Evolutionary conservation across 176 grass and related monocot genomes (phyloP), one percentile per base, ranked within the genome.

Genomic region (Musa troglodytarum): DNA sequence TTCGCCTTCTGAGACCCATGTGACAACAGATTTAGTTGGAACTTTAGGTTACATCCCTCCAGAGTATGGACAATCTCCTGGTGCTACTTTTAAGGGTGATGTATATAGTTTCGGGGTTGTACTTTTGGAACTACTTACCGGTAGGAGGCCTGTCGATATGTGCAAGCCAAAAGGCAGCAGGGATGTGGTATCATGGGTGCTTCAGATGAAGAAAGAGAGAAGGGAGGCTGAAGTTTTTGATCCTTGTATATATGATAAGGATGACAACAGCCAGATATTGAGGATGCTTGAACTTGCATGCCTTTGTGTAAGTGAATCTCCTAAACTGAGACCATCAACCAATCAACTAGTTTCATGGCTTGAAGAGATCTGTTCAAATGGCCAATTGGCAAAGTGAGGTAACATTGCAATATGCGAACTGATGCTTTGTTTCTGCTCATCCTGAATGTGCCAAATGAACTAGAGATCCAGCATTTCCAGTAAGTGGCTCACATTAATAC

Each of bases 51-150:
- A 94, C 79, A 94, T 94, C 70, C 90, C 90, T 14, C 90, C 95
- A 0, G 95, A 99, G 62, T 99, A 99, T 19, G 90, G 84, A 4
- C 90, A 91, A 17, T 89, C 86, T 51, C 79, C 95, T 1, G 79
- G 89, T 7, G 90, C 95, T 7, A 94, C 90, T 4, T 99, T 87
- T 76, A 99, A 94, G 82, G 95, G 95, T 11, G 90, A 93, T 68
- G 81, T 93, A 3, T 93, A 94, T 76, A 94, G 95, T 82, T 99
- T 91, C 16, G 95, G 95, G 2, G 82, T 99, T 73, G 90, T 99
- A 71, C 82, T 91, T 6, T 74, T 99, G 16, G 90, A 93, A 84
- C 80, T 99, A 22, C 86, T 94, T 53, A 93, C 95, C 1, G 82
- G 95, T 7, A 74, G 90, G 29, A 87, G 90, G 76, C 90, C 95